phyloP scores from a whole-genome alignment of 2,329 filamentous ascomycete genomes.

The Incumbomyces lentus region DNA sequence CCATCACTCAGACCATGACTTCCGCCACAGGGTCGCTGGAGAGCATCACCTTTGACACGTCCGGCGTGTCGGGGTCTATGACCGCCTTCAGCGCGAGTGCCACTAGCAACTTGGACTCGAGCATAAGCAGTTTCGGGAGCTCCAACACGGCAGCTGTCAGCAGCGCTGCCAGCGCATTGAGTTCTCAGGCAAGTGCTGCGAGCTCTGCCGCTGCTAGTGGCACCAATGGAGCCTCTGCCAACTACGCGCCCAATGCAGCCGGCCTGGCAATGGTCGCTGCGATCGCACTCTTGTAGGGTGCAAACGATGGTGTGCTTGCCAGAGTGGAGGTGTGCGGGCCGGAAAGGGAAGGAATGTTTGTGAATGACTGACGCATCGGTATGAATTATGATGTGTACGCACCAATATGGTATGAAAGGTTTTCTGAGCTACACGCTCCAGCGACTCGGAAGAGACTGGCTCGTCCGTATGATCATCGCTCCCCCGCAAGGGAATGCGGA shows the following conservation, averaged over 20 bases:
- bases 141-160: background rate
- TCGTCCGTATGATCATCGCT: no score
- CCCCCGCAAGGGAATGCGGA: no score
- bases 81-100: background rate
- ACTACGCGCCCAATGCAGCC: background rate
- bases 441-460: no score
- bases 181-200: background rate
- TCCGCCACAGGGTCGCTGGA: conserved; percentile 1
- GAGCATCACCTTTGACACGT: background rate
- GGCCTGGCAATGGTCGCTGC: background rate
- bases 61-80: background rate
- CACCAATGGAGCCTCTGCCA: background rate
- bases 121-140: background rate
- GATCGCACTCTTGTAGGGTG: background rate
- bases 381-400: no score
- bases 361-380: no score
- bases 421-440: no score
- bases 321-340: no score
- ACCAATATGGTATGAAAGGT: no score
- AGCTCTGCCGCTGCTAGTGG: background rate
- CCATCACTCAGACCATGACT: background rate
- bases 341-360: no score
- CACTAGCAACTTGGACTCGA: background rate
- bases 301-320: no score
- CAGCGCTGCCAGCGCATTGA: background rate